Evolutionary conservation across 495 filamentous ascomycete genomes (phyloP).

Genomic region (Penicillium parvum): DNA sequence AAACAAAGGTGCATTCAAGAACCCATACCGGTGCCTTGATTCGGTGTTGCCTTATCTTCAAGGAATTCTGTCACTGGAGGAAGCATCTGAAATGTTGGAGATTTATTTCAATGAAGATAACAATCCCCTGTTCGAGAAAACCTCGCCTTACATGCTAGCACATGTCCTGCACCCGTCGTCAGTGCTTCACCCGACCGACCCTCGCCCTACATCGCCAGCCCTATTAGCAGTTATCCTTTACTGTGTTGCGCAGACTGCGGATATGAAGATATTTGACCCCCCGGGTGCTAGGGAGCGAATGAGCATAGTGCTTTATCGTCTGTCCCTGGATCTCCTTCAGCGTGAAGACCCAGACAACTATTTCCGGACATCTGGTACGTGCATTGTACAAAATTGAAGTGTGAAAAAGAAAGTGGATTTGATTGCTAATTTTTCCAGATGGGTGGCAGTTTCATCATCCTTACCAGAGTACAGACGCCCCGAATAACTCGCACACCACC

Average conservation of each 20-base stretch:
- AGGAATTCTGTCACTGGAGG: constrained; percentile 33
- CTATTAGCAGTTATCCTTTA: constrained; percentile 37
- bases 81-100: constrained; percentile 49
- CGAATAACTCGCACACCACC: constrained; percentile 2
- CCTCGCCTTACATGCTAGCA: constrained; percentile 36
- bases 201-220: constrained; percentile 31
- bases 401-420: too few relatives aligned
- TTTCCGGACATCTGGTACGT: constrained; percentile 20
- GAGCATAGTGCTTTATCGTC: constrained; percentile 26
- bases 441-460: constrained; percentile 18
- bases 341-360: constrained; percentile 22
- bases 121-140: constrained; percentile 33
- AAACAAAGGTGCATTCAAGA: not conserved
- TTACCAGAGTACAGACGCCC: constrained; percentile 2
- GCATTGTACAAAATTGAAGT: too few relatives aligned
- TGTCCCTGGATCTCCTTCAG: constrained; percentile 21
- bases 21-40: constrained; percentile 19
- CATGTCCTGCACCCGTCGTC: constrained; percentile 35
- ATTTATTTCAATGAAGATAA: constrained; percentile 47
- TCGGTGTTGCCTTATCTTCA: constrained; percentile 34
- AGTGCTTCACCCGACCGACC: constrained; percentile 27
- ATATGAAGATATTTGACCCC: constrained; percentile 27
- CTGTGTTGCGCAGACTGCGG: constrained; percentile 37
- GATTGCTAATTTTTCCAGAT: constrained; percentile 4
- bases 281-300: constrained; percentile 22